Conservation (phyloP, 2,329 filamentous ascomycete genomes). For the Paracoccidioides lutzii region DNA sequence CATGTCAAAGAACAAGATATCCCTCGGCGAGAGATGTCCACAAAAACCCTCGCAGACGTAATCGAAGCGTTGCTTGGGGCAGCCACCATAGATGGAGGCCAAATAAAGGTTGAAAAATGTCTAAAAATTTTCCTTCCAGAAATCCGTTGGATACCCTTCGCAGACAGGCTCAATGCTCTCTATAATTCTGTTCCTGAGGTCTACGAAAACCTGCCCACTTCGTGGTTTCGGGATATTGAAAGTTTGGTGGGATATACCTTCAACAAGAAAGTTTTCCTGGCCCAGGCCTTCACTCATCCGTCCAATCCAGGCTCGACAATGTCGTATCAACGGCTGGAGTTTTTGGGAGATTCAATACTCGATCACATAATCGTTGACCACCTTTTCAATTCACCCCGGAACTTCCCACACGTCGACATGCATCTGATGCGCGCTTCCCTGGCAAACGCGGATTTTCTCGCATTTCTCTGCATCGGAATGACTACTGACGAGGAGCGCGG, state of each 20-base stretch:
- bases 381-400: slow-evolving; percentile 40
- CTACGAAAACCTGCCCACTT: slow-evolving; percentile 30
- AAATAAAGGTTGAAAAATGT: slow-evolving; percentile 49
- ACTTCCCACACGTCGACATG: slow-evolving; percentile 49
- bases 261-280: slow-evolving; percentile 50
- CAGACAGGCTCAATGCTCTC: slow-evolving; percentile 32
- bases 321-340: slow-evolving; percentile 67
- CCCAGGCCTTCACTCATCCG: slow-evolving; percentile 70
- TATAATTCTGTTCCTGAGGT: slow-evolving; percentile 29
- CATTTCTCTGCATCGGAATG: slow-evolving; percentile 56
- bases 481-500: slow-evolving; percentile 14
- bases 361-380: slow-evolving; percentile 59
- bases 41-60: slow-evolving; percentile 76
- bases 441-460: slow-evolving; percentile 69
- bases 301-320: slow-evolving; percentile 38
- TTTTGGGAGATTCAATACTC: slow-evolving; percentile 73
- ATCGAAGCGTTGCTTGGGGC: slow-evolving; percentile 75
- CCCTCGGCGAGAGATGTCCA: slow-evolving; percentile 41
- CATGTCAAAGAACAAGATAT: slow-evolving; percentile 18
- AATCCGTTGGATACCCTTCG: slow-evolving; percentile 40
- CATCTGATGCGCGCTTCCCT: slow-evolving; percentile 62
- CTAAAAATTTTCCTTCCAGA: slow-evolving; percentile 54
- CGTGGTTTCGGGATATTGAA: slow-evolving; percentile 40
- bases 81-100: slow-evolving; percentile 55
- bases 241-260: slow-evolving; percentile 60